Evolutionary conservation across 768 basidiomycete genomes (phyloP).

Genomic region (Ephemerocybe angulata): DNA sequence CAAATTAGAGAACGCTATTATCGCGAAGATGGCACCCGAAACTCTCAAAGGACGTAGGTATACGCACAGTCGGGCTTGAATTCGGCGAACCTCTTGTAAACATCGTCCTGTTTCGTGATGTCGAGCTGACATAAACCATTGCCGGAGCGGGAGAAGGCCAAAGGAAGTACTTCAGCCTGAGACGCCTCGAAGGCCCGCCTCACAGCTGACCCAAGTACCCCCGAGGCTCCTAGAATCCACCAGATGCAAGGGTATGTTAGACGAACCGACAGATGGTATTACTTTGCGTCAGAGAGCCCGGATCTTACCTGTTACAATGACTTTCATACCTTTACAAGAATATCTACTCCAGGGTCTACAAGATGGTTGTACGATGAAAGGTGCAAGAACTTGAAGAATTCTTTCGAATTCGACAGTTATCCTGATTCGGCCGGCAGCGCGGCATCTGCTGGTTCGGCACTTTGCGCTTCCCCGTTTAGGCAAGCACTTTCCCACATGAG

Average conservation of each 20-base stretch:
- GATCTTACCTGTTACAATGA: slow-evolving; percentile 54
- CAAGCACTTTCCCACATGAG: too few relatives aligned
- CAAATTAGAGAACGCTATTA: background rate
- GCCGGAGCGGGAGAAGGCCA: slow-evolving; percentile 68
- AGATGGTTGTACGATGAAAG: background rate
- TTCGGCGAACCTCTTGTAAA: slow-evolving; percentile 50
- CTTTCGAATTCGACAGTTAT: too few relatives aligned
- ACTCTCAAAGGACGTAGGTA: too few relatives aligned
- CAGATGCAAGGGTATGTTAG: background rate
- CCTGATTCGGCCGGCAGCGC: too few relatives aligned
- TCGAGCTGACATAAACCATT: slow-evolving; percentile 59
- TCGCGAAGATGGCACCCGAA: background rate
- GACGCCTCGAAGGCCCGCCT: slow-evolving; percentile 56
- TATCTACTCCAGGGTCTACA: too few relatives aligned
- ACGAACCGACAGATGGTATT: background rate
- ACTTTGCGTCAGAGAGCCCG: background rate
- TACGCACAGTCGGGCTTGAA: slow-evolving; percentile 69
- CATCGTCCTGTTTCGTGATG: slow-evolving; percentile 54
- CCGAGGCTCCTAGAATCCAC: slow-evolving; percentile 71
- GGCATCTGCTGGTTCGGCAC: too few relatives aligned
- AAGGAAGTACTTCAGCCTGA: slow-evolving; percentile 51
- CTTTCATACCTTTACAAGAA: slow-evolving; percentile 37
- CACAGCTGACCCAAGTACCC: slow-evolving; percentile 83
- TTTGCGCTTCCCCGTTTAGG: too few relatives aligned
- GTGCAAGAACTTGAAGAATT: background rate